A percentile compares a stretch with the other conserved stretches of the same genome.
Evolutionary conservation across 2,329 filamentous ascomycete genomes (phyloP).

Genomic region (Calonectria henricotiae): DNA sequence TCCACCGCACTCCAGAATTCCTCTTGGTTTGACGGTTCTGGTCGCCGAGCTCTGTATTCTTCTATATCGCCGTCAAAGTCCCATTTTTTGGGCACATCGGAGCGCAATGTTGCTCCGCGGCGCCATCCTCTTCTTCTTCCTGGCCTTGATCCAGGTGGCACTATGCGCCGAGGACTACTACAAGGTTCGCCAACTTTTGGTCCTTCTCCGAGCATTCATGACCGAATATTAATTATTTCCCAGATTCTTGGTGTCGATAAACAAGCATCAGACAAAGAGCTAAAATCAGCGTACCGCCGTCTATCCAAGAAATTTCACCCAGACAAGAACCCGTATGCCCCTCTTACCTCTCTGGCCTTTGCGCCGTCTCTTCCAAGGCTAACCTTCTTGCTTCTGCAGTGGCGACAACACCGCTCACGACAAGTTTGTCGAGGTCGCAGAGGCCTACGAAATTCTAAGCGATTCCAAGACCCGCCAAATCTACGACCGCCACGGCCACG

Average conservation of each 20-base stretch:
- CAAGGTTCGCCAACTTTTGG: conserved; percentile 69
- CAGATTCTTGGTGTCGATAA: conserved; percentile 87
- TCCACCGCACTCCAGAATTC: conserved; percentile 30
- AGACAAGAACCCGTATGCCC: conserved; percentile 93
- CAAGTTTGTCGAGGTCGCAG: conserved; percentile 94
- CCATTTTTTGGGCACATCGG: conserved; percentile 39
- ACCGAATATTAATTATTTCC: conserved; percentile 21
- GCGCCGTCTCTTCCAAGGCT: background rate
- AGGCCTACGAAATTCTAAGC: conserved; percentile 94
- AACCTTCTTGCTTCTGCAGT: conserved; percentile 61
- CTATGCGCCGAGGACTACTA: conserved; percentile 83
- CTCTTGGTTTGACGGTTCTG: conserved; percentile 22
- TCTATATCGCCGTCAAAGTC: conserved; percentile 17
- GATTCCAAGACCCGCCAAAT: conserved; percentile 86
- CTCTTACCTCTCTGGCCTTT: conserved; percentile 13
- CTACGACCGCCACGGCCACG: conserved; percentile 95
- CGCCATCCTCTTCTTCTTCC: conserved; percentile 67
- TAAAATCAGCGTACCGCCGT: conserved; percentile 93
- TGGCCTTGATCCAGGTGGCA: conserved; percentile 70
- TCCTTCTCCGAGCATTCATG: background rate
- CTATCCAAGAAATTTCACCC: conserved; percentile 97
- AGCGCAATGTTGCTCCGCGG: conserved; percentile 69
- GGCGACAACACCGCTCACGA: conserved; percentile 85
- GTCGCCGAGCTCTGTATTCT: conserved; percentile 29
- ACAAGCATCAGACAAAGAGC: conserved; percentile 85